Evolutionary conservation across 2,329 filamentous ascomycete species (phyloP).

Genomic region (Fusarium fujikuroi): DNA sequence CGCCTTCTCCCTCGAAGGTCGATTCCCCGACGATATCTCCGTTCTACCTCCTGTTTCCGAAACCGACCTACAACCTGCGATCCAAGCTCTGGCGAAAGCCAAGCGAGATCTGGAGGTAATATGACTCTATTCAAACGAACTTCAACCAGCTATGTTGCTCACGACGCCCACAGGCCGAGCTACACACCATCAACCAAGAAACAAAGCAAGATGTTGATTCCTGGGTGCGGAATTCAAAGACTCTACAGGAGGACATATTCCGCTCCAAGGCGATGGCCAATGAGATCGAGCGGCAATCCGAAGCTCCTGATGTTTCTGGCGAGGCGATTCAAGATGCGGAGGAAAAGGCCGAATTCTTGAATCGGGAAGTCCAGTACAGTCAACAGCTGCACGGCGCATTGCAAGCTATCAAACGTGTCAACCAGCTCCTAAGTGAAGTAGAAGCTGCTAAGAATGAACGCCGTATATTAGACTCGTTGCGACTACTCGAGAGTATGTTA

Average conservation of each 20-base stretch:
- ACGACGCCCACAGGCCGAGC: conserved; percentile 61
- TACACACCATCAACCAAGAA: conserved; percentile 79
- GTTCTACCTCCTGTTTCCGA: conserved; percentile 52
- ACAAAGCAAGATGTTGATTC: conserved; percentile 82
- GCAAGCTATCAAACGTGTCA: conserved; percentile 64
- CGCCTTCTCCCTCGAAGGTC: conserved; percentile 53
- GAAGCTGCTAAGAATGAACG: conserved; percentile 66
- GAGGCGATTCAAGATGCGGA: conserved; percentile 64
- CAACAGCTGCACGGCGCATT: conserved; percentile 65
- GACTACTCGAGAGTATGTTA: conserved; percentile 64
- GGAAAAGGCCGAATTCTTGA: conserved; percentile 65
- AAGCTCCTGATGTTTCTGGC: conserved; percentile 67
- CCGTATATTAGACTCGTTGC: conserved; percentile 66
- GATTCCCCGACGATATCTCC: conserved; percentile 55
- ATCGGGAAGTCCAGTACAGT: conserved; percentile 68
- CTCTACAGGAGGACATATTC: conserved; percentile 86
- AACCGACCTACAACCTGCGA: conserved; percentile 53
- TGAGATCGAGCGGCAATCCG: conserved; percentile 82
- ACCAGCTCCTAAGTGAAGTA: conserved; percentile 70
- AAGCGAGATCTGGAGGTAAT: conserved; percentile 55
- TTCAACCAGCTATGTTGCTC: conserved; percentile 25
- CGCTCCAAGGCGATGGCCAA: conserved; percentile 81
- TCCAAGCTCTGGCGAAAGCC: conserved; percentile 51
- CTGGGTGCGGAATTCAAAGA: conserved; percentile 87
- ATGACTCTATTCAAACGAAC: conserved; percentile 7